These are phyloP conservation scores for Osmanthus fragrans DNA, from an alignment of 257 asterid genomes.

Conservation along the genomic window DNA sequence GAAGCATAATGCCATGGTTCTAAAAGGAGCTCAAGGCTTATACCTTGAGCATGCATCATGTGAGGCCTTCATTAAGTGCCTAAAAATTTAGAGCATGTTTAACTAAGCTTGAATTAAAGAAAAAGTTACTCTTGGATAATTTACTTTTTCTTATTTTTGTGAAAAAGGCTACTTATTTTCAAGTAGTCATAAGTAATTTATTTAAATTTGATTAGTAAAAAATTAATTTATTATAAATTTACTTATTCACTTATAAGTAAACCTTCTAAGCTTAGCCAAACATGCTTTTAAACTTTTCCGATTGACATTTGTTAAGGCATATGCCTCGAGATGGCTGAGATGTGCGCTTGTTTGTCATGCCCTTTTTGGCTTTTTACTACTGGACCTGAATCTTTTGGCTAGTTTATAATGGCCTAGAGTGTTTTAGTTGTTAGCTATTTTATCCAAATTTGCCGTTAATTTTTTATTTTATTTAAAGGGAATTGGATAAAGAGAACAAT, in stretches of 20 bases:
- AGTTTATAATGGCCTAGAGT: background rate
- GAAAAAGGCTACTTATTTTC: too few relatives aligned
- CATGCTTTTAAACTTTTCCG: background rate
- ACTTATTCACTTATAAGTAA: background rate
- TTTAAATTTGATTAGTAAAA: background rate
- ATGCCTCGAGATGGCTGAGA: background rate
- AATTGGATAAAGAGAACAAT: background rate
- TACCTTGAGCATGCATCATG: too few relatives aligned
- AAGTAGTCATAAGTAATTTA: background rate
- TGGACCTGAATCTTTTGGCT: background rate
- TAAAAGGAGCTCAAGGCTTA: too few relatives aligned
- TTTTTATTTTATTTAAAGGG: background rate
- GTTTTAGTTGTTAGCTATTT: background rate
- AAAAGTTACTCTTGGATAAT: too few relatives aligned
- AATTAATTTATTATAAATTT: too few relatives aligned
- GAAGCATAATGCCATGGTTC: too few relatives aligned
- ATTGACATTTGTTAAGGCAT: background rate
- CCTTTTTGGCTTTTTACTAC: background rate
- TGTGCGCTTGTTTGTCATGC: background rate
- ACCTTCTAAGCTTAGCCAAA: background rate
- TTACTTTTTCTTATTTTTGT: background rate
- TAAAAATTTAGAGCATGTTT: too few relatives aligned
- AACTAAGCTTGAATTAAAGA: too few relatives aligned
- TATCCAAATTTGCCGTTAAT: background rate
- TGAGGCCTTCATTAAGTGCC: too few relatives aligned